phyloP scores from a whole-genome alignment of 768 basidiomycete genomes.

The Tylopilus sp. region DNA sequence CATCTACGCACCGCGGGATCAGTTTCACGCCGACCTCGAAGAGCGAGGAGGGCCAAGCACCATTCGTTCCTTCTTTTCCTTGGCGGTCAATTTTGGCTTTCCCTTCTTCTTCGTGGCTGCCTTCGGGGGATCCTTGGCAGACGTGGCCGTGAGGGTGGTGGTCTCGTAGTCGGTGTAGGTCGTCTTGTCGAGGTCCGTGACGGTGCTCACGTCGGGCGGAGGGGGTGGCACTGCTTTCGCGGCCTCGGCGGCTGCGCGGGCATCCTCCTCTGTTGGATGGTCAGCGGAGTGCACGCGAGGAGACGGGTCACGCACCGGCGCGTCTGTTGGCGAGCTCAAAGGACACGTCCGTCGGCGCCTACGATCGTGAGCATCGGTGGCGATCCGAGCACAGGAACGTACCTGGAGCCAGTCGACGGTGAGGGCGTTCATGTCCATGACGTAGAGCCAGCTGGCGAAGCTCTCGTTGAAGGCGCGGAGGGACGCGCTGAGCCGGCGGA shows the following conservation, averaged over 20 bases:
- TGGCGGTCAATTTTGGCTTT: slow-evolving; percentile 68
- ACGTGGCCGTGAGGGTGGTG: slow-evolving; percentile 34
- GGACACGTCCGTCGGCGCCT: slow-evolving; percentile 62
- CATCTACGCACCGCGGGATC: slow-evolving; percentile 34
- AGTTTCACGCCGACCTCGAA: too few relatives aligned
- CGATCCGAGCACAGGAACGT: background rate
- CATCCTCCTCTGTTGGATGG: slow-evolving; percentile 53
- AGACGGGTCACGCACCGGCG: slow-evolving; percentile 44
- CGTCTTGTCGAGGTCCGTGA: slow-evolving; percentile 31
- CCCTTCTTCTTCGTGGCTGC: slow-evolving; percentile 43
- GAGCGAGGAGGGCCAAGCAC: slow-evolving; percentile 38
- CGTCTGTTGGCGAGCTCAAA: slow-evolving; percentile 56
- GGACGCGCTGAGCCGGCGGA: slow-evolving; percentile 69
- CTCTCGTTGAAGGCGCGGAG: slow-evolving; percentile 88
- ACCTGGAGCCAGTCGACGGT: slow-evolving; percentile 94
- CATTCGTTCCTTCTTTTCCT: slow-evolving; percentile 80
- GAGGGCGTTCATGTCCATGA: slow-evolving; percentile 91
- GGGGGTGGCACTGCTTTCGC: slow-evolving; percentile 38
- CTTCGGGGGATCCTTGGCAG: slow-evolving; percentile 44
- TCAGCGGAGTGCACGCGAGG: background rate
- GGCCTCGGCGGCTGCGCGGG: slow-evolving; percentile 37
- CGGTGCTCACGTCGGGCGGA: slow-evolving; percentile 9
- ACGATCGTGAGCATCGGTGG: background rate
- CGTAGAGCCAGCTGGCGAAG: slow-evolving; percentile 88
- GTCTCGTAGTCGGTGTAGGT: slow-evolving; percentile 31